Conservation (phyloP, 164 flowering plant genomes). For the Taxillus chinensis region DNA sequence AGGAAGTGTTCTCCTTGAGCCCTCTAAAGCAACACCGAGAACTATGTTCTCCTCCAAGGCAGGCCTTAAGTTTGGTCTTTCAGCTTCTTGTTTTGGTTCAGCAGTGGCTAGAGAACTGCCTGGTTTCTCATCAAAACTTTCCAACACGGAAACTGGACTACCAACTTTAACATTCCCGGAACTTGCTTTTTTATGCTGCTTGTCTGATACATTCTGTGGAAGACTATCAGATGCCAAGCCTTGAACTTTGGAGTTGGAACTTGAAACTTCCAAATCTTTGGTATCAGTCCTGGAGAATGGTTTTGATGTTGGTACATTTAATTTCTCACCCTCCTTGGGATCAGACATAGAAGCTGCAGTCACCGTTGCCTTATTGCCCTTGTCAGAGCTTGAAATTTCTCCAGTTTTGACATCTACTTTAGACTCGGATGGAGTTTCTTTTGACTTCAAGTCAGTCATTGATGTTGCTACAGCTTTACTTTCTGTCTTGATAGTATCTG, state of each 20-base stretch:
- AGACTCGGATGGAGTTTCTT: conserved; percentile 2
- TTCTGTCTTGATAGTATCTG: conserved; percentile 12
- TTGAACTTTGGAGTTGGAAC: neutral
- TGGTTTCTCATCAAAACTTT: conserved; percentile 9
- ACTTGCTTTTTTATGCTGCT: neutral
- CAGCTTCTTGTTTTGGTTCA: conserved; percentile 16
- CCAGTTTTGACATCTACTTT: conserved; percentile 4
- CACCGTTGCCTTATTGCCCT: conserved; percentile 9
- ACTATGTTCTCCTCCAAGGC: conserved; percentile 62
- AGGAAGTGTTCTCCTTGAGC: conserved; percentile 51
- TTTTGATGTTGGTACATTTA: conserved; percentile 9
- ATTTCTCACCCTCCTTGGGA: conserved; percentile 11
- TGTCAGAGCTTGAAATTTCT: neutral
- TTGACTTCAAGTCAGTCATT: conserved; percentile 9
- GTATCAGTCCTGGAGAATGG: conserved; percentile 6
- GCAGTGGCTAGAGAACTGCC: conserved; percentile 5
- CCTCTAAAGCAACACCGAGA: conserved; percentile 69
- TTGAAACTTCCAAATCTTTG: neutral
- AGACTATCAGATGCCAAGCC: conserved; percentile 6
- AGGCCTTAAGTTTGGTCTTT: conserved; percentile 19
- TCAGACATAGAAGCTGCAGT: conserved; percentile 18
- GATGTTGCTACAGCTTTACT: conserved; percentile 12
- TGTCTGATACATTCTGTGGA: conserved; percentile 3
- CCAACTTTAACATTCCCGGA: conserved; percentile 8
- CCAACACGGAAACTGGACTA: conserved; percentile 2